phyloP scores from a whole-genome alignment of 1,284 basidiomycete genomes.

The Moesziomyces parantarcticus region DNA sequence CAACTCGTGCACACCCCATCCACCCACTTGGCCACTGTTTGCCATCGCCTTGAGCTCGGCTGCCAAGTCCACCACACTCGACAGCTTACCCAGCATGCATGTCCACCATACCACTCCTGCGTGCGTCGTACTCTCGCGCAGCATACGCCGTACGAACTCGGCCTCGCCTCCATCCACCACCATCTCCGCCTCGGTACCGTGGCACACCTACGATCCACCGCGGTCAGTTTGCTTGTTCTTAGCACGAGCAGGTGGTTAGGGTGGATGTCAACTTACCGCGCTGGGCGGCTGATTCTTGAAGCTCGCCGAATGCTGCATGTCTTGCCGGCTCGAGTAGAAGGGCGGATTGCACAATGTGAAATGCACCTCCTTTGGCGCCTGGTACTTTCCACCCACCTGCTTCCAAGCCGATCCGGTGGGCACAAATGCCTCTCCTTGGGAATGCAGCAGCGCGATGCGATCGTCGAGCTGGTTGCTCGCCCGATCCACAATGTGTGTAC shows the following conservation, averaged over 20 bases:
- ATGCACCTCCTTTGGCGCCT: conserved; percentile 5
- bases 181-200: conserved; percentile 85
- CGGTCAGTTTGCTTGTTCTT: background rate
- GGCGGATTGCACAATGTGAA: conserved; percentile 95
- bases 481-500: conserved; percentile 71
- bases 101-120: conserved; percentile 77
- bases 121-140: conserved; percentile 78
- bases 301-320: conserved; percentile 71
- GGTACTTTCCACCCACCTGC: background rate
- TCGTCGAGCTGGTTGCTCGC: conserved; percentile 72
- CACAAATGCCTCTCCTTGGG: conserved; percentile 71
- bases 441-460: conserved; percentile 72
- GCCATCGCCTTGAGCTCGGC: conserved; percentile 71
- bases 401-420: conserved; percentile 52
- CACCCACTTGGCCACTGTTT: conserved; percentile 70
- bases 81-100: conserved; percentile 86
- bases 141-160: conserved; percentile 80
- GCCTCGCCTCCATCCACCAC: conserved; percentile 86
- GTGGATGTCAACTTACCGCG: conserved; percentile 20
- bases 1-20: conserved; percentile 85
- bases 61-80: conserved; percentile 77
- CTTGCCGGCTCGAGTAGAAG: conserved; percentile 81
- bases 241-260: background rate
- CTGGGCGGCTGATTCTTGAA: conserved; percentile 31
- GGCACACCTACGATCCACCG: conserved; percentile 66